phyloP scores from a whole-genome alignment of 306 rosid genomes.

The Pterocarpus macrocarpus region DNA sequence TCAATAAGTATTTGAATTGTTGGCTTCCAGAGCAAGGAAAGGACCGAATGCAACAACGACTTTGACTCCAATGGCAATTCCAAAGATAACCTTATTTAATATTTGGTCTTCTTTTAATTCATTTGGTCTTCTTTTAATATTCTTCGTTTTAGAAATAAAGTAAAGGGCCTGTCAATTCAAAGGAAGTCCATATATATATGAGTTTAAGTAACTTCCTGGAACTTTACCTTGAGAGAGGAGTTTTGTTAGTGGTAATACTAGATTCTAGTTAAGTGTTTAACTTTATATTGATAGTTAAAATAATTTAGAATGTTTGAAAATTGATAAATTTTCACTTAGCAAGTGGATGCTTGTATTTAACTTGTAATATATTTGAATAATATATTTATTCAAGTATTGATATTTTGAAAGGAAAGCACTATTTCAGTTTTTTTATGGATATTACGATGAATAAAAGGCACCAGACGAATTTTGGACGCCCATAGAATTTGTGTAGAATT shows the following conservation, averaged over 20 bases:
- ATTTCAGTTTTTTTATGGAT: not conserved
- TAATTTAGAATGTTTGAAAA: no score
- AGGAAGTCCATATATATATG: not conserved
- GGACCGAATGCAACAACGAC: not conserved
- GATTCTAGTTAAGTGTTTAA: no score
- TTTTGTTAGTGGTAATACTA: not conserved
- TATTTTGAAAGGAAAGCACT: not conserved
- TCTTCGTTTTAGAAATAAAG: not conserved
- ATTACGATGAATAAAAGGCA: not conserved
- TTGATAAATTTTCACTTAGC: no score
- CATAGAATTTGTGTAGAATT: no score
- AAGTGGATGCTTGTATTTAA: not conserved
- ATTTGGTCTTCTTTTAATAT: not conserved
- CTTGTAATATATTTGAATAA: not conserved
- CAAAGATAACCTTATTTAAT: no score
- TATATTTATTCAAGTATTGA: no score
- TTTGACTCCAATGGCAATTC: constrained; percentile 10
- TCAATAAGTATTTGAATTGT: not conserved
- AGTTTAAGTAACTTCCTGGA: not conserved
- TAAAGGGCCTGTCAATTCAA: not conserved
- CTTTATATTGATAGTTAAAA: no score
- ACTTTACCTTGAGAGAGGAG: not conserved
- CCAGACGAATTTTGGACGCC: not conserved
- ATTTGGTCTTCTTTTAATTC: not conserved
- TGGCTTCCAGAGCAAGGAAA: constrained; percentile 40